Evolutionary conservation across 495 filamentous ascomycete species (phyloP).

Genomic region (Coniosporium apollinis): DNA sequence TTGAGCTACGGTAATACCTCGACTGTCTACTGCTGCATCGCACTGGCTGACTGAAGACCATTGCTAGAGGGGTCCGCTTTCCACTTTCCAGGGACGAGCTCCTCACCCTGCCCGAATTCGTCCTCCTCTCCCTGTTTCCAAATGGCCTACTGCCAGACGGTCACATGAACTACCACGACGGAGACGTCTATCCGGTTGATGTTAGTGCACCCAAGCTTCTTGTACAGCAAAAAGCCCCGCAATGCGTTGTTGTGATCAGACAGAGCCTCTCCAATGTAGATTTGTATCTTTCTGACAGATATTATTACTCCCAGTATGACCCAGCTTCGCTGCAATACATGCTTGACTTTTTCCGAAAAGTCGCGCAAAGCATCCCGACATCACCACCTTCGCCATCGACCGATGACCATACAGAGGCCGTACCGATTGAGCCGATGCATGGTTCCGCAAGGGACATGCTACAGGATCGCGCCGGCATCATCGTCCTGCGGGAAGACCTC

Average conservation of each 20-base stretch:
- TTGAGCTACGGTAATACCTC: constrained; percentile 67
- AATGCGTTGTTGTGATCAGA: constrained; percentile 14
- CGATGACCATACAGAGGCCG: constrained; percentile 34
- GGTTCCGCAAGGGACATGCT: constrained; percentile 61
- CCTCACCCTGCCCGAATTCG: constrained; percentile 89
- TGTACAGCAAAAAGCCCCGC: constrained; percentile 23
- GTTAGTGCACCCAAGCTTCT: constrained; percentile 38
- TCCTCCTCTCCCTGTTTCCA: constrained; percentile 94
- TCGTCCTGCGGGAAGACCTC: constrained; percentile 88
- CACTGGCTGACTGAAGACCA: neutral
- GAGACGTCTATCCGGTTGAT: constrained; percentile 91
- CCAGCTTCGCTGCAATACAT: constrained; percentile 93
- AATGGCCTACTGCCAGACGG: constrained; percentile 96
- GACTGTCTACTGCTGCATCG: constrained; percentile 1
- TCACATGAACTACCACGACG: constrained; percentile 85
- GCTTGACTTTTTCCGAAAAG: constrained; percentile 95
- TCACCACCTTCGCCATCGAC: constrained; percentile 41
- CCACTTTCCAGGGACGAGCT: constrained; percentile 87
- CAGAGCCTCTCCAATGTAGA: constrained; percentile 26
- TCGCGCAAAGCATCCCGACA: constrained; percentile 82
- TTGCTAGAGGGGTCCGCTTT: constrained; percentile 72
- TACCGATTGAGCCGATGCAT: constrained; percentile 50
- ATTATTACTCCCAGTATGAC: constrained; percentile 61
- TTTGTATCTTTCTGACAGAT: constrained; percentile 40
- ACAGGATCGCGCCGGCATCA: constrained; percentile 86